Evolutionary conservation across 2,329 filamentous ascomycete species (phyloP), one percentile per base, ranked within the genome.

Genomic region (Fusarium dlaminii): DNA sequence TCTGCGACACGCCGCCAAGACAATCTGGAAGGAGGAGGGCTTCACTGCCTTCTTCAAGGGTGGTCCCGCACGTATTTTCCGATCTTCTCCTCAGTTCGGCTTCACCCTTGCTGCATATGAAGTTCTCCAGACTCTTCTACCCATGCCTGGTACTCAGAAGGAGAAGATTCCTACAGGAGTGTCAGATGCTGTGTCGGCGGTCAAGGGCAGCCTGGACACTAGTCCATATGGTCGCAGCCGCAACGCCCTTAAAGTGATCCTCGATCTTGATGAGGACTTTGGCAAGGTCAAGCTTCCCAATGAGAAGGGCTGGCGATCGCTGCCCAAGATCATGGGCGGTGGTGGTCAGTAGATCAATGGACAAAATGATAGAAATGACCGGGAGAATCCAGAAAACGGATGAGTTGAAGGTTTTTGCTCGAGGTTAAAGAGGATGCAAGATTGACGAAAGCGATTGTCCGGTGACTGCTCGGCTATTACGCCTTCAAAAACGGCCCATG

Each of bases 11-110:
- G 94, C 92, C 61, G 96, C 96, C 42, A 84, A 84, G 78, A 97
- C 94, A 20, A 93, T 99, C 78, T 92, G 88, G 86, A 91, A 92
- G 82, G 94, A 98, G 82, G 96, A 99, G 84, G 96, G 96, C 17
- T 96, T 98, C 89, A 90, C 89, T 73, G 96, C 96, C 32, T 99
- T 99, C 88, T 99, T 98, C 91, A 98, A 98, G 88, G 96, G 96
- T 76, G 96, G 96, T 3, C 95, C 96, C 3, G 96, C 96, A 14
- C 94, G 96, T 86, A 97, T 99, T 80, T 84, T 98, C 82, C 93
- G 96, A 79, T 98, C 95, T 2, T 98, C 95, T 18, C 96, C 96
- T 22, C 96, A 99, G 82, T 99, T 99, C 82, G 96, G 96, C 74
- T 98, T 98, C 87, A 99, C 96, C 1, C 90, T 99, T 30, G 96